Evolutionary conservation across 176 grass and related monocot genomes (phyloP).

Genomic region (Saccharum spontaneum): DNA sequence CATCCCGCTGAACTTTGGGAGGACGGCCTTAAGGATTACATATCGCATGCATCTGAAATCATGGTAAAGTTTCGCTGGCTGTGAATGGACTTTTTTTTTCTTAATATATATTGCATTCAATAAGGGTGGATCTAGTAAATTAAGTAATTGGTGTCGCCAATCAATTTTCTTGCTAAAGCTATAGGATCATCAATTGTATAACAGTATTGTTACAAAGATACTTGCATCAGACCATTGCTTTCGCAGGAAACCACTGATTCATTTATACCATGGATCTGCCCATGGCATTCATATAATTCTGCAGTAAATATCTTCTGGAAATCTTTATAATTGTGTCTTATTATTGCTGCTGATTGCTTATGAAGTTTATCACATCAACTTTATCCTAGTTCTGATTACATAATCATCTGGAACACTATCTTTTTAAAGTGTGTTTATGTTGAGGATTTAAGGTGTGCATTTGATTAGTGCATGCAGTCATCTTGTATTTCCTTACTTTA

Average conservation of each 20-base stretch:
- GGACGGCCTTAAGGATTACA: slow-evolving; percentile 73
- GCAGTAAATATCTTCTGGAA: neutral
- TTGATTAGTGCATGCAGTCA: neutral
- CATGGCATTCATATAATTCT: neutral
- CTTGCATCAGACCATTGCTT: neutral
- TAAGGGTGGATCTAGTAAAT: neutral
- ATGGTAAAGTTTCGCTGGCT: slow-evolving; percentile 50
- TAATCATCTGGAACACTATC: neutral
- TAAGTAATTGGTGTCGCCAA: neutral
- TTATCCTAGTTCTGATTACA: slow-evolving; percentile 6
- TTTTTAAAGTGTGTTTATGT: neutral
- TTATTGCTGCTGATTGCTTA: neutral
- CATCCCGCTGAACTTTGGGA: slow-evolving; percentile 93
- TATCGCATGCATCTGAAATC: slow-evolving; percentile 77
- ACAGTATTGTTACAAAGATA: neutral
- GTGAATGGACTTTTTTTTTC: neutral
- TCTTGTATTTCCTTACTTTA: neutral
- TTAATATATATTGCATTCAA: neutral
- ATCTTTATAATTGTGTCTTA: neutral
- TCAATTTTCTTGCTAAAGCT: neutral
- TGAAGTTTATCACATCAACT: neutral
- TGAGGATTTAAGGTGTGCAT: neutral
- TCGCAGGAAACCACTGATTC: neutral
- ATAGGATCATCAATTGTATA: neutral
- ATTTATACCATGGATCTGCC: neutral